phyloP scores from a whole-genome alignment of 306 rosid species.

The Begonia fuchsioides region DNA sequence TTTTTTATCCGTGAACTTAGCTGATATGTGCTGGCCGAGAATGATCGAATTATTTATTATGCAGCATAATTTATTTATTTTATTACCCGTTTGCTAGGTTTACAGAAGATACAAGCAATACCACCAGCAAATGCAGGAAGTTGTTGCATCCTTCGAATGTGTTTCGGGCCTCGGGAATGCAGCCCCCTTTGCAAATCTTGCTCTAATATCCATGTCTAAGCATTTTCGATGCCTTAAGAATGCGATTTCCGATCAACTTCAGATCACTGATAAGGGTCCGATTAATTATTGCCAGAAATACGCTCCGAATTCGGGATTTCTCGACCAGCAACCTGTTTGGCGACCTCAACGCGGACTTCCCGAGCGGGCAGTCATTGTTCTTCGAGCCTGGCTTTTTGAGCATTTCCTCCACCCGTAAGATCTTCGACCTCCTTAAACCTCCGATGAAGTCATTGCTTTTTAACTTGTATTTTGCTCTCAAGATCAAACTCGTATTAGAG shows the following conservation, averaged over 20 bases:
- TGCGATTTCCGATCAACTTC: constrained; percentile 68
- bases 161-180: constrained; percentile 71
- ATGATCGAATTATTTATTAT: no score
- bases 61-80: neutral
- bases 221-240: constrained; percentile 67
- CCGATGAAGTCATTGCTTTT: no score
- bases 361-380: constrained; percentile 65
- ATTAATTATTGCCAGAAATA: constrained; percentile 33
- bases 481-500: no score
- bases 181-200: constrained; percentile 71
- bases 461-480: no score
- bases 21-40: no score
- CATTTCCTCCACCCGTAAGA: constrained; percentile 93
- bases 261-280: constrained; percentile 26
- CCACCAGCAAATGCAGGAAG: constrained; percentile 66
- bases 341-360: constrained; percentile 92
- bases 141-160: constrained; percentile 63
- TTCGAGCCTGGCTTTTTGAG: constrained; percentile 82
- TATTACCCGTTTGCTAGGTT: constrained; percentile 29
- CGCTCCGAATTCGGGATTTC: constrained; percentile 27
- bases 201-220: constrained; percentile 61
- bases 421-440: neutral
- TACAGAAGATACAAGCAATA: constrained; percentile 74
- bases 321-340: constrained; percentile 76
- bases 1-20: no score